Percentiles rank a stretch among this genome's conserved stretches.
Evolutionary conservation across 495 filamentous ascomycete genomes (phyloP).

Genomic region (Usnea hakonensis): DNA sequence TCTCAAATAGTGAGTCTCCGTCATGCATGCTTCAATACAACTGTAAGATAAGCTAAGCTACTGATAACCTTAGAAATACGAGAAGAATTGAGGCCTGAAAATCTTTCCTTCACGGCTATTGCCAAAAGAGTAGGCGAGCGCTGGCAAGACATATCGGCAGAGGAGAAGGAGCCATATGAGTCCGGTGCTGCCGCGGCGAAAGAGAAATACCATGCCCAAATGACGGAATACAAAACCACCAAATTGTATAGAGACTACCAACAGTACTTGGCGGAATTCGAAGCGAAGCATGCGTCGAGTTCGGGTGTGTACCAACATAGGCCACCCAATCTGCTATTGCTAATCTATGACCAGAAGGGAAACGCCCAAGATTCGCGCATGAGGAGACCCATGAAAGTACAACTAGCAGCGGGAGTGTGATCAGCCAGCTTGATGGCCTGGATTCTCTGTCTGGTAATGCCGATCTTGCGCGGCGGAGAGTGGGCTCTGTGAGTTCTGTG

Average conservation of each 20-base stretch:
- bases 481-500: constrained; percentile 7
- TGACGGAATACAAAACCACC: constrained; percentile 69
- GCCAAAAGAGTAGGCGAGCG: constrained; percentile 73
- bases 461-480: constrained; percentile 4
- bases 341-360: constrained; percentile 24
- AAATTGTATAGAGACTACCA: constrained; percentile 50
- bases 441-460: background rate
- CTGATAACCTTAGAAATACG: constrained; percentile 49
- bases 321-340: background rate
- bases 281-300: constrained; percentile 46
- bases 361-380: constrained; percentile 30
- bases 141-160: constrained; percentile 61
- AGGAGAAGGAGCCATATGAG: constrained; percentile 63
- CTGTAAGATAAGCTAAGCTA: background rate
- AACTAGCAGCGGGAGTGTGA: constrained; percentile 17
- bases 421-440: constrained; percentile 8
- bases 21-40: background rate
- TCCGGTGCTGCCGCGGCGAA: constrained; percentile 59
- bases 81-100: constrained; percentile 63
- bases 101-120: constrained; percentile 71
- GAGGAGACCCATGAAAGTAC: constrained; percentile 23
- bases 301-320: background rate
- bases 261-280: constrained; percentile 66
- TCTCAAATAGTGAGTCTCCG: constrained; percentile 64
- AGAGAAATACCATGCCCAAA: constrained; percentile 58